A percentile compares a stretch with the other conserved stretches of the same genome.
phyloP scores from a whole-genome alignment of 176 grass and related monocot species.

The Lolium perenne region DNA sequence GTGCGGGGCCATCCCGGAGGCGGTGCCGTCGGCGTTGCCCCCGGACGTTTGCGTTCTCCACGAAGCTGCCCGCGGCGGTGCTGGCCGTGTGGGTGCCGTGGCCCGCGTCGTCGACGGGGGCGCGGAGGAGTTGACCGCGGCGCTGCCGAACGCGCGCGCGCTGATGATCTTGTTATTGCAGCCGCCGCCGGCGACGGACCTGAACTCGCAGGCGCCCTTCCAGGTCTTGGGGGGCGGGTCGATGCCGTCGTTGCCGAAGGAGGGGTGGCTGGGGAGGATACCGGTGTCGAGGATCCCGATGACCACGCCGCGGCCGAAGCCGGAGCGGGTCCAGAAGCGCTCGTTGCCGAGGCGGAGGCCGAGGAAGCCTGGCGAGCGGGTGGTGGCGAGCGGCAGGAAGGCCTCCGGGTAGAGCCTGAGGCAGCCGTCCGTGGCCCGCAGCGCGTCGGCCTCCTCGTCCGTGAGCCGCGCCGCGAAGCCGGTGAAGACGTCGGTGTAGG shows the following conservation, averaged over 20 bases:
- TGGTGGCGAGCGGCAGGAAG: slow-evolving; percentile 67
- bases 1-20: slow-evolving; percentile 86
- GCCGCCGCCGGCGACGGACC: slow-evolving; percentile 39
- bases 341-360: slow-evolving; percentile 64
- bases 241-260: slow-evolving; percentile 72
- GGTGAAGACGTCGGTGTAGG: slow-evolving; percentile 72
- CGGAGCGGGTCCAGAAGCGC: slow-evolving; percentile 66
- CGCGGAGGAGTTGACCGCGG: slow-evolving; percentile 50
- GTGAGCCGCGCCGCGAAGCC: slow-evolving; percentile 88
- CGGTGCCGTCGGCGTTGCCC: slow-evolving; percentile 82
- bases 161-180: slow-evolving; percentile 93
- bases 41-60: slow-evolving; percentile 65
- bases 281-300: slow-evolving; percentile 83
- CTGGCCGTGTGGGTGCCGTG: slow-evolving; percentile 89
- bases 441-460: slow-evolving; percentile 53
- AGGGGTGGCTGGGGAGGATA: slow-evolving; percentile 77
- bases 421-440: slow-evolving; percentile 58
- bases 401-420: slow-evolving; percentile 64
- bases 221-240: slow-evolving; percentile 60
- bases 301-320: slow-evolving; percentile 65
- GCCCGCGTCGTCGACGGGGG: slow-evolving; percentile 71
- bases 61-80: slow-evolving; percentile 85
- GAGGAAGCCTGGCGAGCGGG: slow-evolving; percentile 83
- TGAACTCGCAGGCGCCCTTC: slow-evolving; percentile 76
- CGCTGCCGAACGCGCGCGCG: slow-evolving; percentile 72